Conservation (phyloP, 768 basidiomycete species). For the Rhodosporidiobolus odoratus region DNA sequence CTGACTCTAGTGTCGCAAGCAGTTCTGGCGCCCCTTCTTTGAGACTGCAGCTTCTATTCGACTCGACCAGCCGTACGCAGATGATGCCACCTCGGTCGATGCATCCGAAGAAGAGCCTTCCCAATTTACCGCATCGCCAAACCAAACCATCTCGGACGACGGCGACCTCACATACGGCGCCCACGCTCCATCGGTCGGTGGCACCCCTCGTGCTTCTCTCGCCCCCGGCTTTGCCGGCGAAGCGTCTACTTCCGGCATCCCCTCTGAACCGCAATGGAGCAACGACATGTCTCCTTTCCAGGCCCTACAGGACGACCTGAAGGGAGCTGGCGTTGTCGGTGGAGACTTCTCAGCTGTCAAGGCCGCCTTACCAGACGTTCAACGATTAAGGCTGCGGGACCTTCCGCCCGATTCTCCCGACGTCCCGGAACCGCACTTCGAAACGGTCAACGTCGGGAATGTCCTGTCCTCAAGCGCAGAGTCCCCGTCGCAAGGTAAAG, state of each 20-base stretch:
- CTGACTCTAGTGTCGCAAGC: not conserved
- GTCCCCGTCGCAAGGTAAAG: constrained; percentile 6
- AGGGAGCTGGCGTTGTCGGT: not conserved
- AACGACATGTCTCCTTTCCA: constrained; percentile 5
- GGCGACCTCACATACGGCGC: constrained; percentile 19
- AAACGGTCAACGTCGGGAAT: constrained; percentile 25
- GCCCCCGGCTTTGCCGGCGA: not conserved
- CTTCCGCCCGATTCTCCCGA: constrained; percentile 41
- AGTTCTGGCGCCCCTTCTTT: constrained; percentile 98
- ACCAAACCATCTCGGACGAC: constrained; percentile 23
- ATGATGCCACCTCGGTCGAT: constrained; percentile 63
- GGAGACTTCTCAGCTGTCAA: constrained; percentile 14
- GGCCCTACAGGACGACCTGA: not conserved
- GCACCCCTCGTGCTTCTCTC: constrained; percentile 8
- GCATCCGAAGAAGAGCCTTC: constrained; percentile 55
- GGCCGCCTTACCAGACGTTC: not conserved
- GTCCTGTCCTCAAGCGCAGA: constrained; percentile 3
- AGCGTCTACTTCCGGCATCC: not conserved
- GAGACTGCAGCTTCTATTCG: constrained; percentile 85
- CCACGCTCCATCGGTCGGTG: constrained; percentile 3
- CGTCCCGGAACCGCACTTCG: constrained; percentile 36
- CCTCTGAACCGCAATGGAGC: constrained; percentile 20
- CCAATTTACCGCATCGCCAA: not conserved
- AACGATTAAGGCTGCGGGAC: constrained; percentile 26
- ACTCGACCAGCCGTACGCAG: constrained; percentile 54